Conservation (phyloP, 2,329 filamentous ascomycete species). For the Microascus cirrosus region DNA sequence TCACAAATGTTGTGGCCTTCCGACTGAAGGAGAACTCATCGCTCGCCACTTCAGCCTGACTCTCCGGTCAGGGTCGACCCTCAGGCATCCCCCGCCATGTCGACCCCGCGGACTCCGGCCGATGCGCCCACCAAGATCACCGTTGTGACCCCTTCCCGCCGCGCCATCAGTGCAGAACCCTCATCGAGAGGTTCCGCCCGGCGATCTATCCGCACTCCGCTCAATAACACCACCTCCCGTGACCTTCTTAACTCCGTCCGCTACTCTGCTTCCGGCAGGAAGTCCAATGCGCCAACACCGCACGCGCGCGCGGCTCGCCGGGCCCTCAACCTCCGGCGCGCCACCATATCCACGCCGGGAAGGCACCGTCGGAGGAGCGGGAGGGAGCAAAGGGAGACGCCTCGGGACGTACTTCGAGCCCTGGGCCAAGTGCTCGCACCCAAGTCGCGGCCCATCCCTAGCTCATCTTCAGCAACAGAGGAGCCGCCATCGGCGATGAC, state of each 20-base stretch:
- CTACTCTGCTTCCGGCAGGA: slow-evolving; percentile 17
- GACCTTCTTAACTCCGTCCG: slow-evolving; percentile 25
- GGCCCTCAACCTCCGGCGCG: slow-evolving; percentile 46
- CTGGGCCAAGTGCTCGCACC: slow-evolving; percentile 44
- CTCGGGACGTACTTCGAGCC: slow-evolving; percentile 39
- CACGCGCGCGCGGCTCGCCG: slow-evolving; percentile 50
- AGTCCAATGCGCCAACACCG: slow-evolving; percentile 38
- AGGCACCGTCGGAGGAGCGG: slow-evolving; percentile 46
- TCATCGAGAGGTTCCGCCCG: slow-evolving; percentile 22
- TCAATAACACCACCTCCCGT: slow-evolving; percentile 21
- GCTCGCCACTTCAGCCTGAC: background rate
- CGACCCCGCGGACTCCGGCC: slow-evolving; percentile 2
- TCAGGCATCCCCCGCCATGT: background rate
- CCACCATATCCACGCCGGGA: slow-evolving; percentile 49
- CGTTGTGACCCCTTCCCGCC: slow-evolving; percentile 7
- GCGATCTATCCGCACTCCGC: slow-evolving; percentile 29
- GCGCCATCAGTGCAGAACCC: slow-evolving; percentile 4
- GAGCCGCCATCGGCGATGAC: slow-evolving; percentile 12
- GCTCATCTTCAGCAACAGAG: slow-evolving; percentile 32
- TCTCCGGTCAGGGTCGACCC: background rate
- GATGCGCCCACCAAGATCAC: slow-evolving; percentile 3
- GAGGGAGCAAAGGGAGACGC: slow-evolving; percentile 43
- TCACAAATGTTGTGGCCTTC: background rate
- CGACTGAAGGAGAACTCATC: background rate
- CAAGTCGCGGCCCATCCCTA: slow-evolving; percentile 27